Evolutionary conservation across 1,139 yeast species (phyloP).

Genomic region (Pichia sp.): DNA sequence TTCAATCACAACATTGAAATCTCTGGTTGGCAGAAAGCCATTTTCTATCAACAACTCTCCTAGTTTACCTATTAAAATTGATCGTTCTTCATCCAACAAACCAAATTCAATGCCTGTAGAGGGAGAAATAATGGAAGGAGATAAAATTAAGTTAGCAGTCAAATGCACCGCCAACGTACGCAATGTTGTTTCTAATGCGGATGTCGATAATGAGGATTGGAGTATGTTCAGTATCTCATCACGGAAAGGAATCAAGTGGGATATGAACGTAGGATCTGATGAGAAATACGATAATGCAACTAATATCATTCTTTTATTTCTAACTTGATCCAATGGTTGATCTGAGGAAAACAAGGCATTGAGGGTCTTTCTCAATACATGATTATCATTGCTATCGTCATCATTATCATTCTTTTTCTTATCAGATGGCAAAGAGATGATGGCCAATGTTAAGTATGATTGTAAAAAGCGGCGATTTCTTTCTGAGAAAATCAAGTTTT

Average conservation of each 20-base stretch:
- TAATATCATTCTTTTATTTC: constrained; percentile 13
- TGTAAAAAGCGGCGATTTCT: constrained; percentile 50
- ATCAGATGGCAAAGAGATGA: constrained; percentile 39
- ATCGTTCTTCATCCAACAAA: constrained; percentile 15
- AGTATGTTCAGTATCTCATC: constrained; percentile 64
- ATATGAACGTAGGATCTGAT: constrained; percentile 13
- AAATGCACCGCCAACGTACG: constrained; percentile 65
- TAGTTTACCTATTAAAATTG: constrained; percentile 11
- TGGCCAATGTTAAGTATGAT: constrained; percentile 54
- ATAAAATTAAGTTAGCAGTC: constrained; percentile 48
- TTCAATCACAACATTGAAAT: constrained; percentile 12
- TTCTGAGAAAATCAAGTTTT: constrained; percentile 48
- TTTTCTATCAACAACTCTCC: constrained; percentile 14
- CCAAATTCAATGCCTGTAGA: constrained; percentile 9
- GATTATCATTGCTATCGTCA: constrained; percentile 39
- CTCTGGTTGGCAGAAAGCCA: constrained; percentile 3
- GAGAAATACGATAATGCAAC: constrained; percentile 18
- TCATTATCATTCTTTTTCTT: constrained; percentile 28
- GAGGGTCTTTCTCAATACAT: constrained; percentile 39
- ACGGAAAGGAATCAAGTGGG: constrained; percentile 44
- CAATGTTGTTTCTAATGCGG: constrained; percentile 62
- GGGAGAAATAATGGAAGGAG: constrained; percentile 23
- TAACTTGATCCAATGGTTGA: constrained; percentile 14
- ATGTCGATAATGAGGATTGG: constrained; percentile 61
- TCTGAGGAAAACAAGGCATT: constrained; percentile 22